phyloP scores from a whole-genome alignment of 768 basidiomycete genomes.

The Tylopilus plumbeoviolaceoides region DNA sequence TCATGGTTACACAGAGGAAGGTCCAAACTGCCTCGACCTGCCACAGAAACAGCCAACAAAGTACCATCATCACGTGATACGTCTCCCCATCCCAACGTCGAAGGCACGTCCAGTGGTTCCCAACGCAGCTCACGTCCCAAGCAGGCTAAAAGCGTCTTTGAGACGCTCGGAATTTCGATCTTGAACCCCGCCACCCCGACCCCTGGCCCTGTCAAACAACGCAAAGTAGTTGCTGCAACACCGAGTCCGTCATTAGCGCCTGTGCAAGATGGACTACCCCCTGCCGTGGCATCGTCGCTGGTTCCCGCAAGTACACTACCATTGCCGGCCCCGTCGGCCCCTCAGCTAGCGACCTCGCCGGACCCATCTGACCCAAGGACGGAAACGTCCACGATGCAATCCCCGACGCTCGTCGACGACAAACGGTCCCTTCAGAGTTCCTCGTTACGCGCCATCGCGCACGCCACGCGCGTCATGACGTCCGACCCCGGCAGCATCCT shows the following conservation, averaged over 20 bases:
- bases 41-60: slow-evolving; percentile 18
- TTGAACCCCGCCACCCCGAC: slow-evolving; percentile 45
- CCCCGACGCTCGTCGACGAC: slow-evolving; percentile 25
- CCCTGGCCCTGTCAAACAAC: slow-evolving; percentile 23
- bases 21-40: slow-evolving; percentile 23
- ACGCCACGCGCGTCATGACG: slow-evolving; percentile 87
- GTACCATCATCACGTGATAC: slow-evolving; percentile 16
- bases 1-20: slow-evolving; percentile 64
- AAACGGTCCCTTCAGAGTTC: slow-evolving; percentile 50
- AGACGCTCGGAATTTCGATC: slow-evolving; percentile 65
- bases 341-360: slow-evolving; percentile 25
- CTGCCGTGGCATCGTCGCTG: slow-evolving; percentile 20
- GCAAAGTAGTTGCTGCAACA: slow-evolving; percentile 18
- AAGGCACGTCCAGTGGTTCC: slow-evolving; percentile 10
- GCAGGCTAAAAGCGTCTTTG: slow-evolving; percentile 63
- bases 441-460: slow-evolving; percentile 69
- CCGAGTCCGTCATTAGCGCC: slow-evolving; percentile 21
- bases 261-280: slow-evolving; percentile 9
- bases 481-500: slow-evolving; percentile 72
- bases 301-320: slow-evolving; percentile 13
- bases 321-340: slow-evolving; percentile 18
- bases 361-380: slow-evolving; percentile 21
- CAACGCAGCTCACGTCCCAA: slow-evolving; percentile 33
- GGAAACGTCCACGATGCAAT: slow-evolving; percentile 27
- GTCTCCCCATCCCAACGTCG: slow-evolving; percentile 15